Evolutionary conservation across 2,329 filamentous ascomycete genomes (phyloP), one percentile per base, ranked within the genome.

Genomic region (Exophiala sideris): DNA sequence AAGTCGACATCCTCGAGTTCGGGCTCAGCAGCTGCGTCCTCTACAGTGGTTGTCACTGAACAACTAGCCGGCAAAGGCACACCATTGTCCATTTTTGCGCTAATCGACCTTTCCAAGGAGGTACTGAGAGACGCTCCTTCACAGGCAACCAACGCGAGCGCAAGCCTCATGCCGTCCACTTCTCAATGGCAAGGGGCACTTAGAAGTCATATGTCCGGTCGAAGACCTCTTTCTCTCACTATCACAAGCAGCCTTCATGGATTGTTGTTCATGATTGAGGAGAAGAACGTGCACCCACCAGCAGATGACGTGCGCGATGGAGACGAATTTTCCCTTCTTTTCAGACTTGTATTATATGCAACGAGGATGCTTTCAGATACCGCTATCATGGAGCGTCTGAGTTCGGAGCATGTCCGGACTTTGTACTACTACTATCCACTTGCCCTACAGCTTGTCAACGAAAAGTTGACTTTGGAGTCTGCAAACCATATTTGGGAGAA

Each of bases 171-270:
- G 35, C 89, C 90, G 0, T 79, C 79, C 60, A 71, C 76, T 0
- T 72, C 78, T 2, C 71, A 81, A 8, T 96, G 91, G 91, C 76
- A 79, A 62, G 62, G 76, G 11, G 80, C 87, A 11, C 70, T 96
- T 2, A 65, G 68, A 0, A 73, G 72, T 1, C 78, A 90, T 52
- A 70, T 59, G n/a, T 21, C 24, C 29, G 20, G 41, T 6, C 63
- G 73, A 1, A 79, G 84, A 2, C 81, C 82, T 56, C 75, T 81
- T 4, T 85, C 89, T 0, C 71, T 95, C 2, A 83, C 89, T 0
- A 81, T 96, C 3, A 89, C 86, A 2, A 91, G 85, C 65, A 79
- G 79, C 20, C 74, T 96, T 5, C 84, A 82, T 0, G 89, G 89
- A 3, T 82, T 83, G 1, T 80, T 88, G 5, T 84, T 87, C 60